Conservation (phyloP, 2,329 filamentous ascomycete species). For the Lachnellula suecica region DNA sequence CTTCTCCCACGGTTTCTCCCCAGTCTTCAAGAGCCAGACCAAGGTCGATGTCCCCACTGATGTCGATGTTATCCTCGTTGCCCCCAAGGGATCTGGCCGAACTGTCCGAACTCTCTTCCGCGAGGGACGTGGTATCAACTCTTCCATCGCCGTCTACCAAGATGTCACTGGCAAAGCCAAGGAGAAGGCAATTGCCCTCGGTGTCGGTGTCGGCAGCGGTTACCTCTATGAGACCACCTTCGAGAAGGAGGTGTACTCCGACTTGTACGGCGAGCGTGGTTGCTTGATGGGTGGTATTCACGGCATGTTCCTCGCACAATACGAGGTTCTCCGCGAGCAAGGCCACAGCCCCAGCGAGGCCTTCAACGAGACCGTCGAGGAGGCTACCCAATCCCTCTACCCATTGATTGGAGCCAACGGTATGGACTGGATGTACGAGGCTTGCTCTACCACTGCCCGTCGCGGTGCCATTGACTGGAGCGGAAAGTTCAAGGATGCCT, state of each 20-base stretch:
- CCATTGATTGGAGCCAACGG: constrained; percentile 95
- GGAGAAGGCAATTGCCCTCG: constrained; percentile 95
- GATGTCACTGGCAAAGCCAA: constrained; percentile 97
- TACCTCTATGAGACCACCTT: constrained; percentile 99
- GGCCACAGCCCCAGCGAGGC: constrained; percentile 97
- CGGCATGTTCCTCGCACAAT: constrained; percentile 99
- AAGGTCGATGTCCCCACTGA: constrained; percentile 95
- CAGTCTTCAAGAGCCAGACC: constrained; percentile 99
- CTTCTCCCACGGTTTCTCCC: constrained; percentile 99
- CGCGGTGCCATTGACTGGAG: constrained; percentile 99
- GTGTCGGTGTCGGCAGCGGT: constrained; percentile 93
- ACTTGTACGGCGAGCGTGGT: constrained; percentile 99
- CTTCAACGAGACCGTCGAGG: constrained; percentile 99
- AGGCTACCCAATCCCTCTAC: constrained; percentile 97
- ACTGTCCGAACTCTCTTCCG: constrained; percentile 98
- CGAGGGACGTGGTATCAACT: constrained; percentile 99
- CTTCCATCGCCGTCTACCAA: constrained; percentile 96
- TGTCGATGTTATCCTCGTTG: constrained; percentile 98
- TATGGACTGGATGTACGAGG: constrained; percentile 99
- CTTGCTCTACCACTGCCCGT: constrained; percentile 97
- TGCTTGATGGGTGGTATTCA: constrained; percentile 99
- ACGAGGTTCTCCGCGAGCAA: constrained; percentile 98
- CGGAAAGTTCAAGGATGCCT: constrained; percentile 91
- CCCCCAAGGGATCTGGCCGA: constrained; percentile 97
- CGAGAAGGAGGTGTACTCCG: constrained; percentile 99